Evolutionary conservation across 768 basidiomycete species (phyloP).

Genomic region (Imleria badia): DNA sequence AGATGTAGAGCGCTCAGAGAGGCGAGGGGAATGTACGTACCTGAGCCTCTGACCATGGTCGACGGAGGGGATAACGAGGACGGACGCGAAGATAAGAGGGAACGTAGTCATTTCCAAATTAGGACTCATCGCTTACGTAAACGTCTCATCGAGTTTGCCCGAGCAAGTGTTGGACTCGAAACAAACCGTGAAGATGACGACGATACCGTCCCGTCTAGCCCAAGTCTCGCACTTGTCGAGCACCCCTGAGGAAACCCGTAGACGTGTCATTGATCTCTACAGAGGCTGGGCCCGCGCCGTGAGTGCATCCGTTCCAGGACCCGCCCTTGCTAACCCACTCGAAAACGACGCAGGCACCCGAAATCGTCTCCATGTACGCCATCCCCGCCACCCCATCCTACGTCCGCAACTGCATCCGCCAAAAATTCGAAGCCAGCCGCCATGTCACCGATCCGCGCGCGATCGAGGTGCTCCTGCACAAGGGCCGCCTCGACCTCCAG

Average conservation of each 20-base stretch:
- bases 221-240: slow-evolving; percentile 61
- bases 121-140: slow-evolving; percentile 21
- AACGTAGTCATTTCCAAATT: slow-evolving; percentile 13
- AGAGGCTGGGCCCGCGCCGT: slow-evolving; percentile 93
- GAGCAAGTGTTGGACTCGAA: not conserved
- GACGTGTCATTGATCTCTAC: slow-evolving; percentile 75
- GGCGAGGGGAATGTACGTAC: not conserved
- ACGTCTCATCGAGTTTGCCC: slow-evolving; percentile 7
- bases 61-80: not conserved
- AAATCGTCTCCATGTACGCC: slow-evolving; percentile 80
- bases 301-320: slow-evolving; percentile 31
- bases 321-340: not conserved
- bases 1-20: not conserved
- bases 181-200: slow-evolving; percentile 55
- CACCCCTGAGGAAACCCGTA: slow-evolving; percentile 57
- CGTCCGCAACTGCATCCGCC: slow-evolving; percentile 79
- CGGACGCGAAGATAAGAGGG: slow-evolving; percentile 9
- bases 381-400: slow-evolving; percentile 75
- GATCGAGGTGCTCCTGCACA: slow-evolving; percentile 84
- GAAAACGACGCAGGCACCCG: slow-evolving; percentile 72
- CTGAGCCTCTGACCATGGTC: slow-evolving; percentile 35
- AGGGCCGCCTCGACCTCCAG: slow-evolving; percentile 86
- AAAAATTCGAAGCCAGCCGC: slow-evolving; percentile 83
- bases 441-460: slow-evolving; percentile 77
- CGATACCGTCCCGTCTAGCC: slow-evolving; percentile 89